Base-by-base conservation (phyloP, 73 alveolate species). In the Paramecium pentaurelia region DNA sequence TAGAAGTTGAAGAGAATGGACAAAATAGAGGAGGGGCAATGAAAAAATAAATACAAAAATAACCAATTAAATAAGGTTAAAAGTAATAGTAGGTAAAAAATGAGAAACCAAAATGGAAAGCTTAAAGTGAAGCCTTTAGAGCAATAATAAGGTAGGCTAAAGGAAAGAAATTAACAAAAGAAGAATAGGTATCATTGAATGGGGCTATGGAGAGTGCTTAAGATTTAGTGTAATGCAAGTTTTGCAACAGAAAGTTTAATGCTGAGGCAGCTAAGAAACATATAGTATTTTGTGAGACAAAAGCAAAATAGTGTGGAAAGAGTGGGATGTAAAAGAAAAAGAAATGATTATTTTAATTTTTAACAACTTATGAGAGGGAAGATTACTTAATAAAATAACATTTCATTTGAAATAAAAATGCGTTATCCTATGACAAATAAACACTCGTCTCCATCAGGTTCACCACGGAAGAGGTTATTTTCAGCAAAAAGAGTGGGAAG, bases 201-300 rank as follows among this genome's bases (percentile, higher is more conserved):
- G 34, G 58, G 25, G 75, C 91, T 4, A 89, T 89, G 94, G 59
- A 89, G 2, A 80, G 71, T 8, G 54, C 94, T 32, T 54, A 71
- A 20, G 96, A 88, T 6, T 77, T 86, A 10, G 94, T 87, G 36
- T 86, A 92, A 12, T 94, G 97, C 68, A 77, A 77, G 54, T 75
- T 60, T 37, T 94, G 97, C 37, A 93, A 93, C 22, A 94, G 97
- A 49, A 92, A 73, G 87, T 94, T 94, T 77, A 94, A 87, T 60
- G 90, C 86, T 6, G 77, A 54, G 18, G 94, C 97, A 4, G 97
- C 96, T 7, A 64, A 92, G 87, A 92, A 93, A 40, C 97, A 94
- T 77, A 94, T 94, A 11, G 94, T 95, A 2, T 71, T 77, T 44
- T 94, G 97, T 60, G 97, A 90, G 25, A 86, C 86, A 34, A 92